Evolutionary conservation across 306 rosid genomes (phyloP).

Genomic region (Boehmeria nivea): DNA sequence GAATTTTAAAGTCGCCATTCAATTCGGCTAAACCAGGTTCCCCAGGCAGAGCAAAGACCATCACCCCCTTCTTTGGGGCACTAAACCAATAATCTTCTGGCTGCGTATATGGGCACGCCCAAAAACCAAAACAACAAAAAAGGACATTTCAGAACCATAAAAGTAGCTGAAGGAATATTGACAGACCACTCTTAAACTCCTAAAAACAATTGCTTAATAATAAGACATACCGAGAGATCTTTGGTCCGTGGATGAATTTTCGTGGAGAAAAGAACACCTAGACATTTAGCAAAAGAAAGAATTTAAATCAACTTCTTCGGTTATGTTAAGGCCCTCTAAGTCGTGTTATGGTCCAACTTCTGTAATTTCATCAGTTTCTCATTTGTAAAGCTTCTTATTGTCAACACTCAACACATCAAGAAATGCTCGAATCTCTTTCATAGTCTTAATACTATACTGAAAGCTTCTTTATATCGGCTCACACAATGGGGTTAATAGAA

Average conservation of each 20-base stretch:
- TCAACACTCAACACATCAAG: no score
- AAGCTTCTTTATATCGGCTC: background rate
- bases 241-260: conserved; percentile 91
- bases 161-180: conserved; percentile 2
- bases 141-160: conserved; percentile 11
- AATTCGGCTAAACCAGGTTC: conserved; percentile 94
- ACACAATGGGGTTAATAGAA: background rate
- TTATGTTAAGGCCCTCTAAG: background rate
- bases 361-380: background rate
- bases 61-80: conserved; percentile 96
- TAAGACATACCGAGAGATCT: conserved; percentile 73
- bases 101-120: conserved; percentile 50
- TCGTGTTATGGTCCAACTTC: background rate
- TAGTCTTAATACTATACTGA: no score
- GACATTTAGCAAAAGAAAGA: conserved; percentile 26
- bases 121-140: conserved; percentile 13
- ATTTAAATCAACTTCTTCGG: background rate
- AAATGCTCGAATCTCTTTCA: no score
- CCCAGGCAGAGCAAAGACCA: conserved; percentile 97
- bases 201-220: conserved; percentile 6
- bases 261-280: conserved; percentile 90
- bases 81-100: conserved; percentile 93
- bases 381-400: no score
- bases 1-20: conserved; percentile 90
- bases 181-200: conserved; percentile 14